These are phyloP conservation scores for Straminergon stramineum DNA, from an alignment of 225 moss, liverwort and hornwort species.

Conservation along the genomic window DNA sequence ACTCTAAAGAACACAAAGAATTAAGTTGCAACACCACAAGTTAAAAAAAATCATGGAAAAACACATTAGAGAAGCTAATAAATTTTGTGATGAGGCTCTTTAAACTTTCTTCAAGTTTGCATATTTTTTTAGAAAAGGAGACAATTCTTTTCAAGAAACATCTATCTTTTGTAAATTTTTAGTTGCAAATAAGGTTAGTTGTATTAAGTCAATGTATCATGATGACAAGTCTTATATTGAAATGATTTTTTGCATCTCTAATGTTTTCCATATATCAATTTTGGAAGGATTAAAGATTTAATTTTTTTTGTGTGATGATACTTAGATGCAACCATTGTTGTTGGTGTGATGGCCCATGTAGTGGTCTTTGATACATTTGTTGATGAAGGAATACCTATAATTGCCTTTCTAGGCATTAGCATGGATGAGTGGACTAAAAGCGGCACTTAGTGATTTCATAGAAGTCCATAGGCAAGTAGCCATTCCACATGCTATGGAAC, in stretches of 20 bases:
- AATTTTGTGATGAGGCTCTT: neutral
- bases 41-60: neutral
- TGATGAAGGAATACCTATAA: neutral
- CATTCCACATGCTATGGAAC: too few species aligned
- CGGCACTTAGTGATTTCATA: too few species aligned
- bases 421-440: too few species aligned
- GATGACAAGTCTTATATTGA: neutral
- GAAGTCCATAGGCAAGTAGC: too few species aligned
- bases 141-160: too few species aligned
- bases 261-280: neutral
- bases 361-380: neutral
- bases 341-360: neutral
- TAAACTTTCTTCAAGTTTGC: rapidly evolving
- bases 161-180: neutral
- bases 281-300: neutral
- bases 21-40: neutral
- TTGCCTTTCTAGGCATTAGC: too few species aligned
- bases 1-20: neutral
- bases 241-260: neutral
- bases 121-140: neutral
- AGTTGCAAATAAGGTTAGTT: neutral
- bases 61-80: neutral
- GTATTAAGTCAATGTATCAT: neutral
- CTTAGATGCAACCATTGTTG: neutral
- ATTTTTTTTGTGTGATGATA: neutral